A percentile compares a stretch with the other conserved stretches of the same genome.
These are phyloP conservation scores for Trametes coccinea DNA, from an alignment of 768 basidiomycete genomes.

Conservation along the genomic window DNA sequence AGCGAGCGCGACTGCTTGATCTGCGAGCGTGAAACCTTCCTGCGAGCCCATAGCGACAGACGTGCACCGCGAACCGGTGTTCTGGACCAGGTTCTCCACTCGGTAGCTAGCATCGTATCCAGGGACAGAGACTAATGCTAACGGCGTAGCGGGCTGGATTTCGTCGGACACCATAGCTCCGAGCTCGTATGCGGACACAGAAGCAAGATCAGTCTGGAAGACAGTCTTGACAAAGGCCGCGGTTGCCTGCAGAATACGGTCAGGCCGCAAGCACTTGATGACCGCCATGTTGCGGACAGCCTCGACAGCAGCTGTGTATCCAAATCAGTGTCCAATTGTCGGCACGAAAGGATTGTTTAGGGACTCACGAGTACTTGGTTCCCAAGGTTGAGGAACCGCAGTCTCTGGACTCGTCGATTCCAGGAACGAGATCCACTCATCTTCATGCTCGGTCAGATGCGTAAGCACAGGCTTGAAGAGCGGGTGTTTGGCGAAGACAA, in stretches of 20 bases:
- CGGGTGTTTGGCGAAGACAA: constrained; percentile 67
- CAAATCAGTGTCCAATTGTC: constrained; percentile 19
- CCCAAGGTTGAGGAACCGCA: constrained; percentile 77
- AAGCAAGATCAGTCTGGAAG: constrained; percentile 80
- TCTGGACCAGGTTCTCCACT: constrained; percentile 84
- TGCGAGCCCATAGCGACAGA: constrained; percentile 98
- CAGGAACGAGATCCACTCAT: constrained; percentile 73
- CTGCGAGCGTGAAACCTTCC: constrained; percentile 94
- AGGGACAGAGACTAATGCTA: constrained; percentile 89
- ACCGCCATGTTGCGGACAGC: constrained; percentile 76
- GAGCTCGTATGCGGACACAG: constrained; percentile 74
- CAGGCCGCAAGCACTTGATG: constrained; percentile 90
- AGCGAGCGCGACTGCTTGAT: constrained; percentile 92
- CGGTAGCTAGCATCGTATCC: constrained; percentile 99
- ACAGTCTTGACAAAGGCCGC: constrained; percentile 71
- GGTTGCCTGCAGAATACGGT: constrained; percentile 84
- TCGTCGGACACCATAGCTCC: constrained; percentile 77
- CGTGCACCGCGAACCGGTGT: constrained; percentile 71
- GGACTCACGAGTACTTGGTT: constrained; percentile 69
- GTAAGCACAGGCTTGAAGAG: constrained; percentile 76
- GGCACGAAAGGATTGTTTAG: background rate
- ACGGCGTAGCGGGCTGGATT: constrained; percentile 75
- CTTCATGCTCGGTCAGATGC: constrained; percentile 60
- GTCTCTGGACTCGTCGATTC: constrained; percentile 65
- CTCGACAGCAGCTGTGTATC: constrained; percentile 59